Conservation (phyloP, 1,284 basidiomycete genomes). For the Leccinum subspadiceum region DNA sequence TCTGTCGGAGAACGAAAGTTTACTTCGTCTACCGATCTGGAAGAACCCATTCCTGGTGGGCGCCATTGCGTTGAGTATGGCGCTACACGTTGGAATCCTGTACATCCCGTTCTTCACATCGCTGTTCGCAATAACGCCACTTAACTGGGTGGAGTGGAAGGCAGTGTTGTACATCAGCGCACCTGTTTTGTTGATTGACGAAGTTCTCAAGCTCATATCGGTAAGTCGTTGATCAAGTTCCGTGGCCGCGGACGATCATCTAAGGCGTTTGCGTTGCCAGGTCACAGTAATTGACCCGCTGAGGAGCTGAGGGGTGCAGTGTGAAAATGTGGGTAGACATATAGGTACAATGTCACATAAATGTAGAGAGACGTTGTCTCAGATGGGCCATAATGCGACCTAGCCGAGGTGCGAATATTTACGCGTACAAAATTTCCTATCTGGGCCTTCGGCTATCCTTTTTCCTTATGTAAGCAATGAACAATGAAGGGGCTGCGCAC, state of each 20-base stretch:
- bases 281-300: slow-evolving; percentile 38
- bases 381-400: background rate
- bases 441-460: background rate
- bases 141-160: slow-evolving; percentile 93
- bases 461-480: slow-evolving; percentile 10
- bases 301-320: slow-evolving; percentile 15
- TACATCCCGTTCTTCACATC: slow-evolving; percentile 93
- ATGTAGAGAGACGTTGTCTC: background rate
- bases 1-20: slow-evolving; percentile 94
- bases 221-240: slow-evolving; percentile 40
- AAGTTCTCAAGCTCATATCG: slow-evolving; percentile 84
- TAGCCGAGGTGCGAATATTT: background rate
- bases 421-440: background rate
- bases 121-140: slow-evolving; percentile 89
- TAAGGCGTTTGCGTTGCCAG: slow-evolving; percentile 21
- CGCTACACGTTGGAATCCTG: slow-evolving; percentile 88
- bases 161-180: slow-evolving; percentile 89
- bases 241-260: background rate
- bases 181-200: slow-evolving; percentile 90
- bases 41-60: slow-evolving; percentile 89
- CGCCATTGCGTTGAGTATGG: slow-evolving; percentile 89
- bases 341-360: background rate
- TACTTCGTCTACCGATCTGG: slow-evolving; percentile 89
- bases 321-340: background rate
- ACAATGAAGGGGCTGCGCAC: background rate